phyloP scores from a whole-genome alignment of 208 protist genomes.

The Trypanosoma boissoni region DNA sequence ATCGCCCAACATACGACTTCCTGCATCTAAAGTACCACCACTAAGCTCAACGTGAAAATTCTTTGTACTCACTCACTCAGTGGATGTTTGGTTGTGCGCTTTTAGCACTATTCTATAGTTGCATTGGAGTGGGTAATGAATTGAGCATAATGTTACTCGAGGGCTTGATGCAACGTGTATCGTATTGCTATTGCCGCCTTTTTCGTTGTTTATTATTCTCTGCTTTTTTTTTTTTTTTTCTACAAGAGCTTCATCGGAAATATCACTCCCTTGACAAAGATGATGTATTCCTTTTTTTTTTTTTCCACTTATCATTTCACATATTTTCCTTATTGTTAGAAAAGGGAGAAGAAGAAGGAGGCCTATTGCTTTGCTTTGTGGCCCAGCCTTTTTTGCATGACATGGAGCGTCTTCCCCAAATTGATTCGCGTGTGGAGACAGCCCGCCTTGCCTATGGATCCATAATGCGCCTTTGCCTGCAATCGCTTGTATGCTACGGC shows the following conservation, averaged over 20 bases:
- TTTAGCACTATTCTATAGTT: no score
- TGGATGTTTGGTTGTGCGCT: not conserved
- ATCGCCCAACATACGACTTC: slow-evolving; percentile 58
- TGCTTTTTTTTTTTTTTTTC: no score
- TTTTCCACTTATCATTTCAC: not conserved
- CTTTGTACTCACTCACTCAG: not conserved
- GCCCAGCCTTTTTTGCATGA: slow-evolving; percentile 6
- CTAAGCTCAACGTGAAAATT: slow-evolving; percentile 23
- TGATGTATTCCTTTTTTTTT: slow-evolving; percentile 2
- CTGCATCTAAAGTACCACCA: slow-evolving; percentile 42
- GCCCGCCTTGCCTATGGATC: slow-evolving; percentile 57
- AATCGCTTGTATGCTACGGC: slow-evolving; percentile 62
- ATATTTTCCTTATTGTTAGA: not conserved
- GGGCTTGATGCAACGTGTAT: no score
- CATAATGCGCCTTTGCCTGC: slow-evolving; percentile 60
- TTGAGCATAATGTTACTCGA: no score
- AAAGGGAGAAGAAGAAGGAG: not conserved
- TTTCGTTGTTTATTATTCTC: no score
- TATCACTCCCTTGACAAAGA: no score
- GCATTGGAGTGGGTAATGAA: no score
- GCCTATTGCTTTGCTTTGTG: not conserved
- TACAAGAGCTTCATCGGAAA: no score
- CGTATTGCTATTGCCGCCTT: no score
- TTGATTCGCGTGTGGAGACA: slow-evolving; percentile 51
- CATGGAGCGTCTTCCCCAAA: slow-evolving; percentile 42